Percentiles rank a stretch among this genome's conserved stretches.
phyloP scores from a whole-genome alignment of 2,329 filamentous ascomycete genomes.

The Chrysosporium queenslandicum region DNA sequence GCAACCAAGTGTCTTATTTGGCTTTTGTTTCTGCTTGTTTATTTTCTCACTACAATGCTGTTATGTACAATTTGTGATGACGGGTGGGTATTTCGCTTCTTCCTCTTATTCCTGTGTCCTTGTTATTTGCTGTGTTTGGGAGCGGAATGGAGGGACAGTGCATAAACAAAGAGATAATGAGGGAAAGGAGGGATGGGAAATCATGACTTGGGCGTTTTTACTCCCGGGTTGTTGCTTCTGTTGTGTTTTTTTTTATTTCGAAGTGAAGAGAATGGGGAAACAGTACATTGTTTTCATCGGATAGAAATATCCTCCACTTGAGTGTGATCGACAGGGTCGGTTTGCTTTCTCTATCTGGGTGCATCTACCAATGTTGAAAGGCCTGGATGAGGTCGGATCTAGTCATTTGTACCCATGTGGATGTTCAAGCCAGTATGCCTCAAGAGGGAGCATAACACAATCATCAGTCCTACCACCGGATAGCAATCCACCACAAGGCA shows the following conservation, averaged over 20 bases:
- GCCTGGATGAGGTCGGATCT: no score
- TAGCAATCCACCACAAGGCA: no score
- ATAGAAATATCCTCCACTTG: background rate
- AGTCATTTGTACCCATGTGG: no score
- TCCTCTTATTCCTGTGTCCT: background rate
- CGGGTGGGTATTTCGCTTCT: background rate
- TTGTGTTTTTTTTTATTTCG: background rate
- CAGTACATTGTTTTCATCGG: constrained; percentile 1
- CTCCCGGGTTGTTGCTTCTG: background rate
- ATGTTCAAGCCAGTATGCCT: no score
- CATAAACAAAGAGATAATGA: no score
- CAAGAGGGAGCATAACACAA: no score
- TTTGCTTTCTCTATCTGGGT: no score
- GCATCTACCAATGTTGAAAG: no score
- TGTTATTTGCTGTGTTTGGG: no score
- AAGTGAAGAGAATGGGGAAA: background rate
- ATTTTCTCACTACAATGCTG: background rate
- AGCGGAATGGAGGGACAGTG: no score
- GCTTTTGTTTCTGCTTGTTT: background rate
- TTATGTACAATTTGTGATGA: background rate
- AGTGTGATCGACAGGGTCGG: background rate
- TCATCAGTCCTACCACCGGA: no score
- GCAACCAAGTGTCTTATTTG: background rate
- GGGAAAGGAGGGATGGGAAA: background rate
- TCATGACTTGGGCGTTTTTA: background rate